phyloP scores from a whole-genome alignment of 257 asterid genomes.

The Lycium barbarum region DNA sequence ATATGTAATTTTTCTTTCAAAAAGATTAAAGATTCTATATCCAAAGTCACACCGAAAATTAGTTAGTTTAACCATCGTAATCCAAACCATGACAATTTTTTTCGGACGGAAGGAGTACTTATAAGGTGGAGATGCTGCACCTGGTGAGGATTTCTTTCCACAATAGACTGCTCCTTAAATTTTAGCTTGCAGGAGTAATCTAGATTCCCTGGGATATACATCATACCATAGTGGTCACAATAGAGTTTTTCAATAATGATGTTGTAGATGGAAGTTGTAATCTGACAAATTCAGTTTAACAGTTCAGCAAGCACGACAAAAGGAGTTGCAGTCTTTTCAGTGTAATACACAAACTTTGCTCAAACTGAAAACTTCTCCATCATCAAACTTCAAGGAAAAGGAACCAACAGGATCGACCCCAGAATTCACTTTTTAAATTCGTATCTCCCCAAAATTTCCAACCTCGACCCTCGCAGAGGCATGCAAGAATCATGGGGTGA shows the following conservation, averaged over 20 bases:
- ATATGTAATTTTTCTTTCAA: too few relatives aligned
- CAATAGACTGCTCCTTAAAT: constrained; percentile 18
- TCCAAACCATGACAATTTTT: too few relatives aligned
- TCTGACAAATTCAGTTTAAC: constrained; percentile 6
- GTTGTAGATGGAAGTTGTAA: constrained; percentile 27
- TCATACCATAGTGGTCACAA: constrained; percentile 21
- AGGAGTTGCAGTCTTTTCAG: constrained; percentile 7
- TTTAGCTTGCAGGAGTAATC: constrained; percentile 25
- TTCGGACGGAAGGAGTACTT: neutral
- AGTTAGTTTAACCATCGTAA: too few relatives aligned
- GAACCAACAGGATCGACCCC: constrained; percentile 35
- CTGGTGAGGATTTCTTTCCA: constrained; percentile 25
- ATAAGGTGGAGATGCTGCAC: neutral
- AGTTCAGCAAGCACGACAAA: neutral
- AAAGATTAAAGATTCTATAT: too few relatives aligned
- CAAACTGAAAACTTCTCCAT: constrained; percentile 35
- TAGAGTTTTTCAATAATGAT: constrained; percentile 24
- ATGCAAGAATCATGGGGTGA: constrained; percentile 36
- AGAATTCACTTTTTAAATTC: constrained; percentile 32
- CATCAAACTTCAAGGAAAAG: constrained; percentile 35
- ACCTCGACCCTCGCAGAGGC: constrained; percentile 33
- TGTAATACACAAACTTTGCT: constrained; percentile 28
- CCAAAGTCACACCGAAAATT: too few relatives aligned
- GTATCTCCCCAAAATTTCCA: constrained; percentile 38
- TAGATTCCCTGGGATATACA: constrained; percentile 21